Conservation (phyloP, 306 rosid species). For the Cucurbita moschata region DNA sequence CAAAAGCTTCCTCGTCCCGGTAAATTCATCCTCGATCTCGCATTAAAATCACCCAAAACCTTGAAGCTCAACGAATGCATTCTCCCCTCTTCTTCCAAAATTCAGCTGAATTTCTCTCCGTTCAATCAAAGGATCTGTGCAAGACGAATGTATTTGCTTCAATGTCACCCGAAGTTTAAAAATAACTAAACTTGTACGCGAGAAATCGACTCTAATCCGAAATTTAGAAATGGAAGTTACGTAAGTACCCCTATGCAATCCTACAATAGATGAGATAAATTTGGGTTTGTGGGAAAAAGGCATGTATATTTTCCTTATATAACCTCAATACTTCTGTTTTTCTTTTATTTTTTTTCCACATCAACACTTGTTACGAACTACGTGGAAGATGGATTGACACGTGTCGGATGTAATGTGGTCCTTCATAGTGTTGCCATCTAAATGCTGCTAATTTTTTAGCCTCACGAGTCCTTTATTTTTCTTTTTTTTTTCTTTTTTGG, state of each 20-base stretch:
- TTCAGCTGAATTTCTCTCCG: neutral
- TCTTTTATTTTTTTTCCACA: no score
- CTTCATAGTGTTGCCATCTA: neutral
- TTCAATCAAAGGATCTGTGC: neutral
- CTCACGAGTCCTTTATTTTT: no score
- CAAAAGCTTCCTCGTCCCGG: conserved; percentile 17
- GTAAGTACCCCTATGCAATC: neutral
- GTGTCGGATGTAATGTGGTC: conserved; percentile 11
- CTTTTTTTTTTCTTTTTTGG: no score
- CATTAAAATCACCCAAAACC: conserved; percentile 25
- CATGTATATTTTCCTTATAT: neutral
- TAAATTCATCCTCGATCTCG: conserved; percentile 12
- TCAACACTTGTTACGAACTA: neutral
- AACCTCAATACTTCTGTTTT: neutral
- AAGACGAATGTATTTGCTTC: neutral
- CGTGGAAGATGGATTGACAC: conserved; percentile 18
- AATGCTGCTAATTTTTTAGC: no score
- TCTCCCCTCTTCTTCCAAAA: neutral
- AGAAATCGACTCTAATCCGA: neutral
- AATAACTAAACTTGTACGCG: neutral
- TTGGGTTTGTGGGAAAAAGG: neutral
- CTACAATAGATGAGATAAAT: neutral
- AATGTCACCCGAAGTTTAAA: no score
- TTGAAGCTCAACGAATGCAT: conserved; percentile 56
- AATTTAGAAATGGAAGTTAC: neutral